Conservation (phyloP, 441 rosid genomes). For the Populus hybrid region DNA sequence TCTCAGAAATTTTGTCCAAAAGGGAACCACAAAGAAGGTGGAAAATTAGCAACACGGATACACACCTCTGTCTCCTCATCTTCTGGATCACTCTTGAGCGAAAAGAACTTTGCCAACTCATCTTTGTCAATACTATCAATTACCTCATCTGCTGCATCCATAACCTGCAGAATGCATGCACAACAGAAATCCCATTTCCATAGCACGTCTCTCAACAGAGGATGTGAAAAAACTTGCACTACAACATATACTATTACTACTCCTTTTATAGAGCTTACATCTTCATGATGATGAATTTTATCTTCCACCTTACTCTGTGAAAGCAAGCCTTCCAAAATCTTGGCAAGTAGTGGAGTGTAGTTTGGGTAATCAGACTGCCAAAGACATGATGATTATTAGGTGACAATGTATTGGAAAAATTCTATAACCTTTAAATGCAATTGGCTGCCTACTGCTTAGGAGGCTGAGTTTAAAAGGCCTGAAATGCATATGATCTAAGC, state of each 20-base stretch:
- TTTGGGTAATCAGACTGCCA: conserved; percentile 84
- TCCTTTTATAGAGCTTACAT: conserved; percentile 40
- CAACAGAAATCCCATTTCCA: conserved; percentile 2
- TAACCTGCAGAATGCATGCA: conserved; percentile 51
- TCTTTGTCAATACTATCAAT: conserved; percentile 72
- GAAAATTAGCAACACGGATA: conserved; percentile 9
- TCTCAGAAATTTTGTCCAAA: background rate
- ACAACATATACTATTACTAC: background rate
- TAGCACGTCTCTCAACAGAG: background rate
- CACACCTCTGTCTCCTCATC: conserved; percentile 90
- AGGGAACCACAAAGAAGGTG: background rate
- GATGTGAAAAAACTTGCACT: background rate
- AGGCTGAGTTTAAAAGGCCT: background rate
- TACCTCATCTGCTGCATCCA: conserved; percentile 73
- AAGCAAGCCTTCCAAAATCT: conserved; percentile 80
- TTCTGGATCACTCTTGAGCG: conserved; percentile 79
- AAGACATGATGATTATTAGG: conserved; percentile 20
- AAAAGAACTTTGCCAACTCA: conserved; percentile 67
- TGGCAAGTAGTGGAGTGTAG: conserved; percentile 72
- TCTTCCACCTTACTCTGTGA: conserved; percentile 58
- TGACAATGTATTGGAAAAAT: conserved; percentile 7
- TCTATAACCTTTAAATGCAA: background rate
- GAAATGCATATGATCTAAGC: background rate
- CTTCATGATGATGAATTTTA: conserved; percentile 57
- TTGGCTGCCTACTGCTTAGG: background rate